Conservation (phyloP, 805 yeast species). For the Pichia manshurica region DNA sequence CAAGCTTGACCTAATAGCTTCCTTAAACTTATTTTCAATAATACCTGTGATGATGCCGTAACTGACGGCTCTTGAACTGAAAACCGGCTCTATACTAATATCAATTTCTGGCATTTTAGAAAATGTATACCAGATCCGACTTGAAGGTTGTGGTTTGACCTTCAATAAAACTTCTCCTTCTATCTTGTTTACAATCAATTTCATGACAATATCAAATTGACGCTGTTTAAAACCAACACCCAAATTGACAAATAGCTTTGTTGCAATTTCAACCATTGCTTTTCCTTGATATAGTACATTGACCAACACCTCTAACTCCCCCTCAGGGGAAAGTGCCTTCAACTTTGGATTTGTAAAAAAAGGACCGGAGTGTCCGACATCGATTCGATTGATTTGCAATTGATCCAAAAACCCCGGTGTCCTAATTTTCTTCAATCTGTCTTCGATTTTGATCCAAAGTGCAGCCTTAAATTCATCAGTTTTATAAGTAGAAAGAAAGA, state of each 20-base stretch:
- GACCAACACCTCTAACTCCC: slow-evolving; percentile 56
- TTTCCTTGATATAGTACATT: slow-evolving; percentile 69
- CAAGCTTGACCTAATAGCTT: slow-evolving; percentile 69
- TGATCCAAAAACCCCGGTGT: slow-evolving; percentile 86
- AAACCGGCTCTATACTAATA: slow-evolving; percentile 81
- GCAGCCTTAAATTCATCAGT: slow-evolving; percentile 60
- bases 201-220: slow-evolving; percentile 69
- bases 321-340: slow-evolving; percentile 70
- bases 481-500: slow-evolving; percentile 69
- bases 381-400: slow-evolving; percentile 63
- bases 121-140: slow-evolving; percentile 86
- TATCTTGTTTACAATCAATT: slow-evolving; percentile 59
- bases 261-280: slow-evolving; percentile 69
- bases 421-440: slow-evolving; percentile 71
- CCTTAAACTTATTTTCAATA: slow-evolving; percentile 72
- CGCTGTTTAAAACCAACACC: slow-evolving; percentile 68
- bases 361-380: slow-evolving; percentile 80
- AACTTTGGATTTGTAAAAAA: slow-evolving; percentile 67
- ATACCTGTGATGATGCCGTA: slow-evolving; percentile 74
- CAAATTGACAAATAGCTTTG: slow-evolving; percentile 69
- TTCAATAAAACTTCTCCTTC: slow-evolving; percentile 68
- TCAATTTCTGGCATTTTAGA: slow-evolving; percentile 71
- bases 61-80: slow-evolving; percentile 75
- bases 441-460: slow-evolving; percentile 54
- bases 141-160: slow-evolving; percentile 86